These are phyloP conservation scores for Gossypium ekmanianum DNA, from an alignment of 345 rosid genomes.

Conservation along the genomic window DNA sequence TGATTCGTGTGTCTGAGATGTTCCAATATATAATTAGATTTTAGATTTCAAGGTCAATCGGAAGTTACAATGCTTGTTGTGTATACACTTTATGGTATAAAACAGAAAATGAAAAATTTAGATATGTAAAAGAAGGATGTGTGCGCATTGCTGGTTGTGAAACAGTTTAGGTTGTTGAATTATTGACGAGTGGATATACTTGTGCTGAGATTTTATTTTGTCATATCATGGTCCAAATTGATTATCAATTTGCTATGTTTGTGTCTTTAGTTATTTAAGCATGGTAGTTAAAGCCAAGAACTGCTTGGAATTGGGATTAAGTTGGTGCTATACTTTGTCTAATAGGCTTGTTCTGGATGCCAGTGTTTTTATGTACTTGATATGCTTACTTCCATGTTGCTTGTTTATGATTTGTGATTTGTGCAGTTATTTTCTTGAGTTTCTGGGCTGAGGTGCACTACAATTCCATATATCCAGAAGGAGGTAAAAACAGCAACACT, in stretches of 20 bases:
- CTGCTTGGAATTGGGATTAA: neutral
- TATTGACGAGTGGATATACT: neutral
- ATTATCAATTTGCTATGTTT: neutral
- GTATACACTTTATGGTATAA: no score
- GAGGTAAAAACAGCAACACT: slow-evolving; percentile 41
- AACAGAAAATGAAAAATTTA: no score
- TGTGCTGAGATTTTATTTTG: neutral
- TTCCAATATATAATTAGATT: no score
- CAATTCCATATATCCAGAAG: slow-evolving; percentile 86
- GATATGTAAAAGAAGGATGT: no score
- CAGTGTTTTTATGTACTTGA: neutral
- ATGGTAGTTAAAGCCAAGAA: neutral
- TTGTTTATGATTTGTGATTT: neutral
- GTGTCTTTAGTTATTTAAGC: neutral
- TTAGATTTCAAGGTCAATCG: no score
- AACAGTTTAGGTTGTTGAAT: neutral
- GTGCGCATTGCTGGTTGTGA: neutral
- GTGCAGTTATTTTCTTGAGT: slow-evolving; percentile 76
- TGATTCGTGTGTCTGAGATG: no score
- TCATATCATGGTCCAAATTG: neutral
- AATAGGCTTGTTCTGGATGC: neutral
- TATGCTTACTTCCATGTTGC: neutral
- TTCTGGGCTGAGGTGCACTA: slow-evolving; percentile 99
- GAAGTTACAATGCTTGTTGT: no score
- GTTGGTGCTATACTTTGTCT: neutral